A percentile compares a stretch with the other conserved stretches of the same genome.
Evolutionary conservation across 2,329 filamentous ascomycete species (phyloP).

Genomic region (Colletotrichum chrysophilum): DNA sequence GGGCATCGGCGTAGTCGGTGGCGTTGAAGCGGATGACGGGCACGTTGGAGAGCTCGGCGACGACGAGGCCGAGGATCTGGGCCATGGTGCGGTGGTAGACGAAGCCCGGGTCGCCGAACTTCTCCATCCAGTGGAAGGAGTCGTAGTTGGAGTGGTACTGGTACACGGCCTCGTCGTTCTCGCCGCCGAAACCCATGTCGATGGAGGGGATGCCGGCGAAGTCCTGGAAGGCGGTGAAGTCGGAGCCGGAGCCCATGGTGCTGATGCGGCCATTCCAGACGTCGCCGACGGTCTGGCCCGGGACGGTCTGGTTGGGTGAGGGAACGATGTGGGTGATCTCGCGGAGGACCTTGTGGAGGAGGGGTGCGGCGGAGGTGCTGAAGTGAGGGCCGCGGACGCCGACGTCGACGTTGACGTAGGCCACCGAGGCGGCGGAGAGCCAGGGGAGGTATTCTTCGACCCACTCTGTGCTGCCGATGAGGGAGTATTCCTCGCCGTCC

Average conservation of each 20-base stretch:
- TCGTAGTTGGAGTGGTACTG: constrained; percentile 95
- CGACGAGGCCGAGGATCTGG: constrained; percentile 67
- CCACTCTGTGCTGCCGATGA: constrained; percentile 90
- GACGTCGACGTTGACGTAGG: constrained; percentile 87
- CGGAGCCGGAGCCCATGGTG: constrained; percentile 75
- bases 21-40: constrained; percentile 69
- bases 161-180: constrained; percentile 61
- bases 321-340: constrained; percentile 68
- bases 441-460: constrained; percentile 88
- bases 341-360: constrained; percentile 76
- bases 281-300: constrained; percentile 73
- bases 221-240: constrained; percentile 79
- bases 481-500: constrained; percentile 85
- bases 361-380: constrained; percentile 69
- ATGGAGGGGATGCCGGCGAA: constrained; percentile 70
- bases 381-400: constrained; percentile 72
- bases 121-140: constrained; percentile 87
- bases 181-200: constrained; percentile 63
- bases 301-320: constrained; percentile 79
- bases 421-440: constrained; percentile 75
- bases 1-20: constrained; percentile 65
- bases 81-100: constrained; percentile 71
- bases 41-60: constrained; percentile 65
- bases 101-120: constrained; percentile 74
- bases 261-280: constrained; percentile 66